Percentiles rank a stretch among this genome's conserved stretches.
phyloP scores from a whole-genome alignment of 768 basidiomycete species.

The Kwoniella sp. region DNA sequence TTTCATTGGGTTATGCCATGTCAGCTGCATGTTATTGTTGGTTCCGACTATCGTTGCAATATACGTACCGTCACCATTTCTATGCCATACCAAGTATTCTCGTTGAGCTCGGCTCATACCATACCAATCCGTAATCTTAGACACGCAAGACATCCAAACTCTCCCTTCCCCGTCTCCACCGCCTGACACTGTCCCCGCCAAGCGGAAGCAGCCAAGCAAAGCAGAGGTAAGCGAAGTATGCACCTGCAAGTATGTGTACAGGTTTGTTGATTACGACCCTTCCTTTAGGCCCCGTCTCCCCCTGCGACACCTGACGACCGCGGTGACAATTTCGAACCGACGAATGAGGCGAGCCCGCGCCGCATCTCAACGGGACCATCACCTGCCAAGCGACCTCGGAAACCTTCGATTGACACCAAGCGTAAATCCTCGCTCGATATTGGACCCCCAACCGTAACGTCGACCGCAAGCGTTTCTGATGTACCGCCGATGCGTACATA shows the following conservation, averaged over 20 bases:
- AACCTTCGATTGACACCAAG: conserved; percentile 4
- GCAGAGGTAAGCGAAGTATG: conserved; percentile 9
- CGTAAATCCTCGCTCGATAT: conserved; percentile 14
- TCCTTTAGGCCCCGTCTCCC: neutral
- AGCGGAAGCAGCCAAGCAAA: conserved; percentile 11
- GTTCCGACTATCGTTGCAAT: neutral
- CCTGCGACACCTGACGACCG: conserved; percentile 1
- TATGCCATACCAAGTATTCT: neutral
- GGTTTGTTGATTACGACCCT: neutral
- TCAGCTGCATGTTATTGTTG: neutral
- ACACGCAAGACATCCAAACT: conserved; percentile 35
- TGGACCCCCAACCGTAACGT: neutral
- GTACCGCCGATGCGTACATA: conserved; percentile 38
- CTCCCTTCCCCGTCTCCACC: conserved; percentile 42
- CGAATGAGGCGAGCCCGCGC: conserved; percentile 7
- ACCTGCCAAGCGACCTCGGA: neutral
- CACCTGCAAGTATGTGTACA: neutral
- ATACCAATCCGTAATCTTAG: conserved; percentile 16
- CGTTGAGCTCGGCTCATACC: conserved; percentile 8
- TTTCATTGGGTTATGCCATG: neutral
- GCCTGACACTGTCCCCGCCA: conserved; percentile 18
- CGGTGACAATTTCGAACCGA: conserved; percentile 15
- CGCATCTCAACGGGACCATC: conserved; percentile 5
- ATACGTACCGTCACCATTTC: neutral
- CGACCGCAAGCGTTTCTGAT: conserved; percentile 6